Conservation (phyloP, 2,329 filamentous ascomycete genomes). For the Ceratocystis cacaofunesta region DNA sequence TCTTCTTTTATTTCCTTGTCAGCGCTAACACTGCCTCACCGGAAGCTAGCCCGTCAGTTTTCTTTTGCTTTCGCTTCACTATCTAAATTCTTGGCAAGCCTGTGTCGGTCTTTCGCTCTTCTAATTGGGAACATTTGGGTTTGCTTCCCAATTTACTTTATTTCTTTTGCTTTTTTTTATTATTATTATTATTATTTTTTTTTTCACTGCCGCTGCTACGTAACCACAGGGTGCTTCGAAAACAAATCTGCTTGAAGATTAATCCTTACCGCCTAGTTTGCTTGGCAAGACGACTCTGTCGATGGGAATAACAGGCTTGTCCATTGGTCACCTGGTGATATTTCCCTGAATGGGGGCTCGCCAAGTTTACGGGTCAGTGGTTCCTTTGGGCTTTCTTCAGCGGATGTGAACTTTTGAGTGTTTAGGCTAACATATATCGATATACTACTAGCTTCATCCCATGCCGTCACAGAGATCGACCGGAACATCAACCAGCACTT, state of each 20-base stretch:
- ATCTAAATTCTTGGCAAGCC: background rate
- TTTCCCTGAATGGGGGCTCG: too few species aligned
- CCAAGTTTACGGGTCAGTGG: background rate
- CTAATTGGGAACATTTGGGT: background rate
- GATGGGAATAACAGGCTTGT: too few species aligned
- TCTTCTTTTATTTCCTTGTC: background rate
- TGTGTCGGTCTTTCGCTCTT: background rate
- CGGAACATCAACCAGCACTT: background rate
- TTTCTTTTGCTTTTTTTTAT: too few species aligned
- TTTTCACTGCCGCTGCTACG: too few species aligned
- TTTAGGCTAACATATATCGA: background rate
- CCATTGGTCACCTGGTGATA: too few species aligned
- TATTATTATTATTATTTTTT: too few species aligned
- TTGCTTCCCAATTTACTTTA: background rate
- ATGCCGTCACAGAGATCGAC: background rate
- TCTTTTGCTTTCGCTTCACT: background rate
- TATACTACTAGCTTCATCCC: background rate
- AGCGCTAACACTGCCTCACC: too few species aligned
- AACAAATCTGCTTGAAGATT: too few species aligned
- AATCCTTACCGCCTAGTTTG: too few species aligned
- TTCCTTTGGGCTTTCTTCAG: background rate
- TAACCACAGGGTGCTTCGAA: too few species aligned
- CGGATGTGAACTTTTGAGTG: background rate
- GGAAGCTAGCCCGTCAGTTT: background rate
- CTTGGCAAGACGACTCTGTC: too few species aligned